Base-by-base conservation (phyloP, 148 eudicot genomes). In the Oxyria digyna region DNA sequence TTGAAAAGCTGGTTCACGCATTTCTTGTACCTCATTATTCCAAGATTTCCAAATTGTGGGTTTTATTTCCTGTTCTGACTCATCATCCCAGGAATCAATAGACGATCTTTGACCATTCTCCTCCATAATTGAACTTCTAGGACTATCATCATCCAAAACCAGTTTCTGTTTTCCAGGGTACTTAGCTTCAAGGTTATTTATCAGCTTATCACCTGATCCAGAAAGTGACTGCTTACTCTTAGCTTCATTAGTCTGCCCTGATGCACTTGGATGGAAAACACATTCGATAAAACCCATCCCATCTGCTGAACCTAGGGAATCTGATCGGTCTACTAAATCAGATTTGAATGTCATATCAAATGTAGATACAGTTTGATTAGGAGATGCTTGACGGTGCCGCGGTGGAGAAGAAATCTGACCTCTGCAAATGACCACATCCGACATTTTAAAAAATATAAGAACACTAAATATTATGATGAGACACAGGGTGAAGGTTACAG, bases 1-100 rank as follows among this genome's bases (percentile, higher is more conserved):
- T 69, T 71, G 40, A 71, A 20, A 71, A 29, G 76, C 75, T 48
- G 43, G 35, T 41, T 71, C 67, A 29, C 54, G 71, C 74, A 74
- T 48, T 55, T 74, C 80, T 12, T 65, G 69, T 73, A 67, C 69
- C 72, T 77, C 91, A 67, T 73, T 71, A 54, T 48, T 76, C 66
- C 70, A 79, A 76, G 29, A 74, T 14, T 69, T 74, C 46, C 35
- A 49, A 67, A 70, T 69, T 17, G 43, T 54, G 8, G 69, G 63
- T 52, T 85, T 87, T 38, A 75, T 27, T 42, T 71, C 84, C 31
- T 43, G 69, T 81, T 88, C 94, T 72, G 72, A 49, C 81, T 84
- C 89, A 79, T 85, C 91, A 73, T 88, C 94, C 87, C 91, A 91
- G 35, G 89, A 81, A 69, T 79, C 83, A 76, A 67, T 78, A 70